Percentiles rank a stretch among this genome's conserved stretches.
These are phyloP conservation scores for Entomortierella lignicola DNA, from an alignment of 192 early-diverging fungal species.

Conservation along the genomic window DNA sequence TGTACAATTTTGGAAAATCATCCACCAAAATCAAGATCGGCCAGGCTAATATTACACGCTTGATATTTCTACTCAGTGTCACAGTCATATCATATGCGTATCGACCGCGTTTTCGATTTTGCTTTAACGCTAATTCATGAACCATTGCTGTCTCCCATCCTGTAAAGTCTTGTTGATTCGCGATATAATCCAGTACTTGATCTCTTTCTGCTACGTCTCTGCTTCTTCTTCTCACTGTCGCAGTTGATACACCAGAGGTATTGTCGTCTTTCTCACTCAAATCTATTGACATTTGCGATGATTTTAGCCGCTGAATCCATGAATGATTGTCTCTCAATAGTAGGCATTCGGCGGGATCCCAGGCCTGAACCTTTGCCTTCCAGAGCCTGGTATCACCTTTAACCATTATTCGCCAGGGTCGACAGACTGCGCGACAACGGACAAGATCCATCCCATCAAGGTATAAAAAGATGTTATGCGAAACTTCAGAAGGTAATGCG, in stretches of 20 bases:
- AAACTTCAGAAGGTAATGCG: constrained; percentile 16
- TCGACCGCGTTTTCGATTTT: constrained; percentile 22
- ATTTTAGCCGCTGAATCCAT: neutral
- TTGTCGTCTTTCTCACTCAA: neutral
- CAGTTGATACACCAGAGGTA: neutral
- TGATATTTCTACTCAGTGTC: constrained; percentile 10
- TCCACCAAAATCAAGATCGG: constrained; percentile 25
- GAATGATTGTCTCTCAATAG: constrained; percentile 13
- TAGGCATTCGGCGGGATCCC: constrained; percentile 16
- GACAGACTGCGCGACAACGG: constrained; percentile 38
- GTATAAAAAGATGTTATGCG: constrained; percentile 18
- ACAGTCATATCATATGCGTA: constrained; percentile 14
- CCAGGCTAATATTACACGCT: constrained; percentile 21
- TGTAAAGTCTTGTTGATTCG: constrained; percentile 1
- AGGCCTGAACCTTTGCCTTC: constrained; percentile 17
- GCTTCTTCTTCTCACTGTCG: neutral
- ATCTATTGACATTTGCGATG: neutral
- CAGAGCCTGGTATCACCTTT: constrained; percentile 6
- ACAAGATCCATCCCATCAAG: constrained; percentile 38
- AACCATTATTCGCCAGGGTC: constrained; percentile 27
- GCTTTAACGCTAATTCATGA: constrained; percentile 22
- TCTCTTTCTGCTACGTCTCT: neutral
- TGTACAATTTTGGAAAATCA: constrained; percentile 12
- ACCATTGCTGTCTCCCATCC: constrained; percentile 27
- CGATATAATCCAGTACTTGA: constrained; percentile 8